Evolutionary conservation across 2,329 filamentous ascomycete genomes (phyloP).

Genomic region (Purpureocillium takamizusanense): DNA sequence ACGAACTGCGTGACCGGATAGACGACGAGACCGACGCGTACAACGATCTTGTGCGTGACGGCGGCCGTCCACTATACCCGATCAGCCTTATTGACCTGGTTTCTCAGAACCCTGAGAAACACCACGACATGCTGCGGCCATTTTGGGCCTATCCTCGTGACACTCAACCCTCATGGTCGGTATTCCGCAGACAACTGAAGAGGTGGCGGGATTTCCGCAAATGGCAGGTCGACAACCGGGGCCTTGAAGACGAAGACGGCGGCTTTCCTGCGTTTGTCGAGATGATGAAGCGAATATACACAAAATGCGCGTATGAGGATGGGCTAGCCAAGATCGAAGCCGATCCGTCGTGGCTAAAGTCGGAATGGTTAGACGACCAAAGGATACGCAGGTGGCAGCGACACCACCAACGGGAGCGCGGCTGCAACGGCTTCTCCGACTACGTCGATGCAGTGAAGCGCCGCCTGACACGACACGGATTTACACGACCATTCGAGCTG

Average conservation of each 20-base stretch:
- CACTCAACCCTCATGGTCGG: constrained; percentile 2
- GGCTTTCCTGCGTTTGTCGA: constrained; percentile 8
- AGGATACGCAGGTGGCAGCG: constrained; percentile 5
- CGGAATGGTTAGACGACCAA: constrained; percentile 4
- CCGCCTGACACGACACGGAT: constrained; percentile 17
- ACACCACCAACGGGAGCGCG: constrained; percentile 5
- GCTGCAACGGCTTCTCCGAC: constrained; percentile 10
- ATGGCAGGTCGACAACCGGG: constrained; percentile 19
- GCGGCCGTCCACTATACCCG: constrained; percentile 20
- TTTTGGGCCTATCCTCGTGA: constrained; percentile 5
- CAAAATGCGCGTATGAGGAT: neutral
- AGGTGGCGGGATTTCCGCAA: constrained; percentile 20
- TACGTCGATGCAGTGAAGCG: constrained; percentile 15
- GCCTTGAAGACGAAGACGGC: constrained; percentile 9
- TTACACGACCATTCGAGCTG: constrained; percentile 18
- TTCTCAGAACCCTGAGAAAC: constrained; percentile 9
- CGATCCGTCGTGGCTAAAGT: constrained; percentile 6
- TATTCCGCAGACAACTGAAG: constrained; percentile 16
- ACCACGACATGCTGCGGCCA: constrained; percentile 16
- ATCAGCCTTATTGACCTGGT: constrained; percentile 17
- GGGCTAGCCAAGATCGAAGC: constrained; percentile 5
- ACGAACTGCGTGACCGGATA: neutral
- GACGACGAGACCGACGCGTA: constrained; percentile 13
- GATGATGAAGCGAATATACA: constrained; percentile 1
- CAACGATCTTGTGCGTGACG: constrained; percentile 18